These are phyloP conservation scores for Colletotrichum falcatum DNA, from an alignment of 2,329 filamentous ascomycete species.

Conservation along the genomic window DNA sequence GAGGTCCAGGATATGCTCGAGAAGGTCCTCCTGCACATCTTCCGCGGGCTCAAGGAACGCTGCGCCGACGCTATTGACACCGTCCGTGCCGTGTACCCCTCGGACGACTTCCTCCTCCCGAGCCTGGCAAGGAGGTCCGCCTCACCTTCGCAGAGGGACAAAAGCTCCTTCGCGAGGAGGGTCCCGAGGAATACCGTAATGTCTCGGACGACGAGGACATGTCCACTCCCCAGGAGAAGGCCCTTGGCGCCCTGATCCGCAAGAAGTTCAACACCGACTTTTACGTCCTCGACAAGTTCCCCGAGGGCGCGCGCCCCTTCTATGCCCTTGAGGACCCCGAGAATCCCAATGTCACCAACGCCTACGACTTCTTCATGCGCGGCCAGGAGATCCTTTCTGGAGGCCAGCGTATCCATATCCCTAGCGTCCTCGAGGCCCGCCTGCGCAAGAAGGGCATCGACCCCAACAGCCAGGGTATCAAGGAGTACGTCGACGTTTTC, in stretches of 20 bases:
- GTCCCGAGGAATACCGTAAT: slow-evolving; percentile 73
- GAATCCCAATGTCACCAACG: slow-evolving; percentile 71
- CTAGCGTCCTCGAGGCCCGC: slow-evolving; percentile 79
- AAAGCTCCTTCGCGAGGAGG: slow-evolving; percentile 80
- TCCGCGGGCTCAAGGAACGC: slow-evolving; percentile 75
- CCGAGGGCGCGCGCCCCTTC: slow-evolving; percentile 87
- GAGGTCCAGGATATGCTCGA: slow-evolving; percentile 81
- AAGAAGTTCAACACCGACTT: slow-evolving; percentile 95
- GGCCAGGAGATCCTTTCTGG: slow-evolving; percentile 94
- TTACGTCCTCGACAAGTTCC: slow-evolving; percentile 97
- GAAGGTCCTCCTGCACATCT: slow-evolving; percentile 81
- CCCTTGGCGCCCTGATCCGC: slow-evolving; percentile 86
- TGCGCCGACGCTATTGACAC: slow-evolving; percentile 80
- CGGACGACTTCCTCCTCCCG: slow-evolving; percentile 80
- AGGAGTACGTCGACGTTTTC: slow-evolving; percentile 91
- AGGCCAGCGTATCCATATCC: slow-evolving; percentile 46
- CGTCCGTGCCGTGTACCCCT: slow-evolving; percentile 79
- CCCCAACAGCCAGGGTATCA: slow-evolving; percentile 78
- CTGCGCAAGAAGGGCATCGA: slow-evolving; percentile 86
- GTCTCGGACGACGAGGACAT: slow-evolving; percentile 84
- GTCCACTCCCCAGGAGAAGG: slow-evolving; percentile 85
- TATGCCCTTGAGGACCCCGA: slow-evolving; percentile 86
- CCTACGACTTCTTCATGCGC: slow-evolving; percentile 88
- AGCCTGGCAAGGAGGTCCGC: slow-evolving; percentile 78
- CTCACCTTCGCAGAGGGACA: slow-evolving; percentile 84